Percentiles rank a stretch among this genome's conserved stretches.
Evolutionary conservation across 345 rosid genomes (phyloP).

Genomic region (Corymbia maculata): DNA sequence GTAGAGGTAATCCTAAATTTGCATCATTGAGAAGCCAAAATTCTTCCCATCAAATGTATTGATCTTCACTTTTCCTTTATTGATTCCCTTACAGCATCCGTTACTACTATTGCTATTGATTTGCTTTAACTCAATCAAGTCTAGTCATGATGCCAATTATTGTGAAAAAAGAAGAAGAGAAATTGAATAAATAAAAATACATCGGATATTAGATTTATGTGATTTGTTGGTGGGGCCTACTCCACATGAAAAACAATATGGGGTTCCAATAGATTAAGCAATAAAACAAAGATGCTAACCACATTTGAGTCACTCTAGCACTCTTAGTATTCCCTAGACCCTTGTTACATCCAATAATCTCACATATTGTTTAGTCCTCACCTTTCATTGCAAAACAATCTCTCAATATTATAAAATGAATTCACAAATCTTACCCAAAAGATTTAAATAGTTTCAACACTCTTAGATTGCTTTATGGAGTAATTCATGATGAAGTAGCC

Average conservation of each 20-base stretch:
- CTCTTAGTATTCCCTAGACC: background rate
- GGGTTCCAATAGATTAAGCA: background rate
- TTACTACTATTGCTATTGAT: background rate
- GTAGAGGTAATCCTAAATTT: background rate
- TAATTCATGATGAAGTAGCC: background rate
- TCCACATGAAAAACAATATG: background rate
- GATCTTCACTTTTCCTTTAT: background rate
- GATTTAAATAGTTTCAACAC: background rate
- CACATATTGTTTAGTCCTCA: background rate
- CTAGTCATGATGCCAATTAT: background rate
- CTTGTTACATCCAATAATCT: background rate
- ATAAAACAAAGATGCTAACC: background rate
- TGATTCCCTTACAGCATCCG: too few species aligned
- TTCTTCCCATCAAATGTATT: background rate
- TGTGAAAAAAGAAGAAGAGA: background rate
- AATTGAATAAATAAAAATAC: background rate
- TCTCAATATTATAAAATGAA: background rate
- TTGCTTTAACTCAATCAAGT: background rate
- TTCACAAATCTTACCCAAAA: background rate
- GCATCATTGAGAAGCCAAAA: background rate
- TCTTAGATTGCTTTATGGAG: background rate
- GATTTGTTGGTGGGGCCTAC: background rate
- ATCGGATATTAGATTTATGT: background rate
- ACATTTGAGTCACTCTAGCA: background rate
- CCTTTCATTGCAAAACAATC: fast-evolving